Conservation (phyloP, 306 rosid genomes). For the Boehmeria nivea region DNA sequence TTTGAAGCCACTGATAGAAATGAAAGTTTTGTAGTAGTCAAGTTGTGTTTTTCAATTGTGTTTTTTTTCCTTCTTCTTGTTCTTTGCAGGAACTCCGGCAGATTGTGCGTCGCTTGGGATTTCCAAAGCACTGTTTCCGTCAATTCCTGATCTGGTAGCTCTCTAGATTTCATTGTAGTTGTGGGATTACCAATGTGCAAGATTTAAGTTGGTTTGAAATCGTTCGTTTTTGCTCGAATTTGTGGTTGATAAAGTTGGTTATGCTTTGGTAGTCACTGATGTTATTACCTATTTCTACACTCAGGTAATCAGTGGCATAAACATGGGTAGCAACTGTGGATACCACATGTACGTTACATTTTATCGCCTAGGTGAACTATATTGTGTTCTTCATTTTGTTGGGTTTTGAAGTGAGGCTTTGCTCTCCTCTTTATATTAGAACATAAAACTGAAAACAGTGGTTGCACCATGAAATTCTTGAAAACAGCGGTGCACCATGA, state of each 20-base stretch:
- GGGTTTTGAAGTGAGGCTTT: too few species aligned
- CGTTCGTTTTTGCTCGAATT: too few species aligned
- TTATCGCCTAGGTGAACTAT: neutral
- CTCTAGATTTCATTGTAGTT: neutral
- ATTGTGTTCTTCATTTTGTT: neutral
- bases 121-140: conserved; percentile 67
- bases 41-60: neutral
- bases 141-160: conserved; percentile 62
- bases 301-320: conserved; percentile 94
- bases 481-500: too few species aligned
- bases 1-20: neutral
- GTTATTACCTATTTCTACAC: conserved; percentile 1
- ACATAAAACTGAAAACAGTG: too few species aligned
- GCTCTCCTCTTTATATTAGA: too few species aligned
- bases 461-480: too few species aligned
- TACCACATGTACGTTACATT: conserved; percentile 59
- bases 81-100: conserved; percentile 78
- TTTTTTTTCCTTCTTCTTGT: neutral
- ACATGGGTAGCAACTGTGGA: conserved; percentile 92
- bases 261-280: conserved; percentile 15
- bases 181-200: too few species aligned
- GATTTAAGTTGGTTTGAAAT: too few species aligned
- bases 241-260: neutral
- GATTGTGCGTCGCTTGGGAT: conserved; percentile 85
- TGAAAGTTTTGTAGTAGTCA: neutral